Conservation (phyloP, 805 yeast genomes). For the Starmerella stigmatis region DNA sequence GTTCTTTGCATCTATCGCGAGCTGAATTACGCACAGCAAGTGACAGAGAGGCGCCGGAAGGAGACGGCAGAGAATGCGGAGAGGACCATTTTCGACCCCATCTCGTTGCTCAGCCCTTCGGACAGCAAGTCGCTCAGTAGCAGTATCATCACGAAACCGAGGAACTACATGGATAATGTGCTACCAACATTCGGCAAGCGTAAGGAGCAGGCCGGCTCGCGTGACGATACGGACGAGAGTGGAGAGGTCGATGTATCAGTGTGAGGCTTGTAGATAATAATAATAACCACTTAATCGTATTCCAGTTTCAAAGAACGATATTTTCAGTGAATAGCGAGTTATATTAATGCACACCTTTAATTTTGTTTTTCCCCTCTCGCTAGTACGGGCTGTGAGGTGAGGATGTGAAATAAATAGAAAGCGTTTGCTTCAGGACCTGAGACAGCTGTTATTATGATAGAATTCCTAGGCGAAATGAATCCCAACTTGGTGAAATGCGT, state of each 20-base stretch:
- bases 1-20: conserved; percentile 69
- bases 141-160: background rate
- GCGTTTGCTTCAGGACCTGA: no score
- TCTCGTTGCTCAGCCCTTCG: background rate
- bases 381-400: no score
- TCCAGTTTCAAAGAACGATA: no score
- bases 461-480: conserved; percentile 81
- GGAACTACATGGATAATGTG: background rate
- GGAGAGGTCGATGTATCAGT: conserved; percentile 19
- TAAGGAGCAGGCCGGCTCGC: conserved; percentile 8
- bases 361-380: no score
- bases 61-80: conserved; percentile 11
- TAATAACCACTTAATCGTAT: no score
- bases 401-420: background rate
- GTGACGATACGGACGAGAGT: background rate
- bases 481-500: conserved; percentile 94
- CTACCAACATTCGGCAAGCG: conserved; percentile 7
- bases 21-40: conserved; percentile 47
- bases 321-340: no score
- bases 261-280: background rate
- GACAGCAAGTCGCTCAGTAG: background rate
- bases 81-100: conserved; percentile 5
- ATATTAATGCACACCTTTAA: no score
- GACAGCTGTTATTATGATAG: no score
- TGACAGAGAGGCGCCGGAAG: conserved; percentile 17